Evolutionary conservation across 2,329 filamentous ascomycete species (phyloP), one percentile per base, ranked within the genome.

Genomic region (Corinectria fuckeliana): DNA sequence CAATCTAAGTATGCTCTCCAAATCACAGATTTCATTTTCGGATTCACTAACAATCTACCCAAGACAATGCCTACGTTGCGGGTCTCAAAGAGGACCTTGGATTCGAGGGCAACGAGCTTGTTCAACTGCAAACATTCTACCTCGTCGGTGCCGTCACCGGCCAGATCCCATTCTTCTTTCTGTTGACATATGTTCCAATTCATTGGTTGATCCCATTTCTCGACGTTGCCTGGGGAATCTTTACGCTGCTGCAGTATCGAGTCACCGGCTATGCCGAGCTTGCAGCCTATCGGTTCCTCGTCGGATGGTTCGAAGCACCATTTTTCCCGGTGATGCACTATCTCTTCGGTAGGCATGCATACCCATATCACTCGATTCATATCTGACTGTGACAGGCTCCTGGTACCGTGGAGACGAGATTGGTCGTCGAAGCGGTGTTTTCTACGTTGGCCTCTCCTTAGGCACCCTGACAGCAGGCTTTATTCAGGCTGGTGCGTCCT

Each of bases 201-300:
- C 77, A 79, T 54, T 85, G 78, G 72, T 64, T 83, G 0, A 77
- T 85, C 5, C 84, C 84, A 0, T 74, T 77, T 9, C 74, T 85
- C 61, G 82, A 86, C 57, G 62, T 86, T 1, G 69, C 75, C 2
- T 87, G 85, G 85, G 83, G 83, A 0, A 70, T 86, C n/a, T 83
- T 87, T 58, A 87, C 84, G 0, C 75, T 88, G 8, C 72, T 86
- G 3, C 83, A 86, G 57, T 85, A 81, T 54, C 79, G 83, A 7
- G 79, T 79, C 1, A 73, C 76, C 3, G 74, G 77, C 3, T 85
- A 78, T 61, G 76, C 78, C 0, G 83, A 86, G 51, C 57, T 85
- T 8, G 79, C 79, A 41, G 81, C 80, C 0, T 84, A 85, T 67
- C 76, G 84, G 2, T 86, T 87, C 55, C 61, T 85, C 1, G 80